Evolutionary conservation across 2,329 filamentous ascomycete genomes (phyloP), one percentile per base, ranked within the genome.

Genomic region (Samsoniella hepiali): DNA sequence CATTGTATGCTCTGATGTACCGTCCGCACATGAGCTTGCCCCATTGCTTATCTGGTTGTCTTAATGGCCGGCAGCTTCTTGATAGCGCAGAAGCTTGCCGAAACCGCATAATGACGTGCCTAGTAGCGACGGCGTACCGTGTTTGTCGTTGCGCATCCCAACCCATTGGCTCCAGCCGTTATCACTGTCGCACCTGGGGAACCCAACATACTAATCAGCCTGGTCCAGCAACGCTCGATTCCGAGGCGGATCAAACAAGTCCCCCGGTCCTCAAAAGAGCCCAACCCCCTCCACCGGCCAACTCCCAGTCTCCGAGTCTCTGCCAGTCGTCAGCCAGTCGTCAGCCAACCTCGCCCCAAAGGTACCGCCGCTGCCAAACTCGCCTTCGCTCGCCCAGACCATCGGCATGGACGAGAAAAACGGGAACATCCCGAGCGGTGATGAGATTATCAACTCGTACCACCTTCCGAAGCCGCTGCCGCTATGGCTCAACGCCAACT

Each of bases 401-500:
- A 88, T 91, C 77, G 85, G 88, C 57, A 85, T 89, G 79, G 88
- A 90, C 70, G 83, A 88, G 70, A 76, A 83, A 70, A 79, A 77
- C 69, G 79, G 81, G 72, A 74, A 76, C 60, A 76, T 79, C 68
- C 68, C 77, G 40, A 79, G 74, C 67, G 79, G 77, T 64, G 84
- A 88, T 69, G 84, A 86, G 63, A 74, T 84, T 58, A 80, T 88
- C 67, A 79, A 79, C 68, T 79, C 80, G 13, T 88, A 88, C 72
- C 86, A 88, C 69, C 80, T 91, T 65, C 88, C 88, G 64, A 83
- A 85, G 47, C 84, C 85, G 38, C 79, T 87, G 65, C 91, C 91
- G 17, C 79, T 91, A 65, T 93, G 91, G 87, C 86, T 93, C 71
- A 89, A 91, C 71, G 84, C 89, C 63, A 79, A 86, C 66, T 90